Conservation (phyloP, 805 yeast species). For the Metschnikowia proteae region DNA sequence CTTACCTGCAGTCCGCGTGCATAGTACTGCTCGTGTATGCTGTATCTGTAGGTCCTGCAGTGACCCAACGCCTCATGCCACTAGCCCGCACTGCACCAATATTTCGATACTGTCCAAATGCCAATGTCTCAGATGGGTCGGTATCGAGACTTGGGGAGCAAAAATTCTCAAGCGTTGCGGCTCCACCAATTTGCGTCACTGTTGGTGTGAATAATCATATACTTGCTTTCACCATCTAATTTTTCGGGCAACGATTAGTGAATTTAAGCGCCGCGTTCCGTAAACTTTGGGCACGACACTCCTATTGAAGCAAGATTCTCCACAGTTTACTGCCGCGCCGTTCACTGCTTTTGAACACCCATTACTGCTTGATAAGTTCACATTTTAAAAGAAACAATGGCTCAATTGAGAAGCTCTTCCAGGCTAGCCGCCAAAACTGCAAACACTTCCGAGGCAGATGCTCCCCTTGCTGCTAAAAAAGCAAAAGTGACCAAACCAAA, state of each 20-base stretch:
- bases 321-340: background rate
- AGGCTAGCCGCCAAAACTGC: constrained; percentile 13
- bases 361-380: background rate
- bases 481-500: background rate
- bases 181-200: no score
- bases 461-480: background rate
- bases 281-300: background rate
- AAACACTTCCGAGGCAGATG: background rate
- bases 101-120: background rate
- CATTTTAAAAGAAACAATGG: constrained; percentile 6
- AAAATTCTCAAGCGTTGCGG: no score
- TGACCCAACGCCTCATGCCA: background rate
- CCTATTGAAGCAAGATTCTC: background rate
- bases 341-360: background rate
- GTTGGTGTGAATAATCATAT: no score
- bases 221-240: background rate
- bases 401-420: constrained; percentile 19
- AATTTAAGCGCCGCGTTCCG: background rate
- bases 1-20: background rate
- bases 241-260: background rate
- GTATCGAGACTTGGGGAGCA: no score
- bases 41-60: background rate
- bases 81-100: background rate
- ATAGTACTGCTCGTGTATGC: background rate
- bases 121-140: no score